Percentiles rank a stretch among this genome's conserved stretches.
phyloP scores from a whole-genome alignment of 768 basidiomycete genomes.

The Rhodotorula diobovata region DNA sequence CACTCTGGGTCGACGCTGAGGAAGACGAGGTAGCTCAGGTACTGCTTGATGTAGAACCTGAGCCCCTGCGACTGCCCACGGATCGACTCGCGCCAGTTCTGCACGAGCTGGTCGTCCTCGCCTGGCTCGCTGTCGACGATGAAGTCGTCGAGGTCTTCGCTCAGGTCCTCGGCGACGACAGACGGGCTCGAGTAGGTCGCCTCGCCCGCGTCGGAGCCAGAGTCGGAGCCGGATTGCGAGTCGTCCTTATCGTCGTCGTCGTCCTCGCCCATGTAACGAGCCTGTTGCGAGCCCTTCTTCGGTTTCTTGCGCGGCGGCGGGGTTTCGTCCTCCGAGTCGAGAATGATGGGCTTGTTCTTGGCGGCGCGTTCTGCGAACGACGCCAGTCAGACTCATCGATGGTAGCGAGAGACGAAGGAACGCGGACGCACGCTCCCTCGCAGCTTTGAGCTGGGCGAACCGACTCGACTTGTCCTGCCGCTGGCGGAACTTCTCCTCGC shows the following conservation, averaged over 20 bases:
- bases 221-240: neutral
- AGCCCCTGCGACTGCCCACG: neutral
- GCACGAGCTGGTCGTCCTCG: neutral
- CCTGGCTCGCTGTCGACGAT: neutral
- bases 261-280: neutral
- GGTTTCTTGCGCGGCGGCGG: neutral
- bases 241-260: too few relatives aligned
- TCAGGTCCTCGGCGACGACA: neutral
- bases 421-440: slow-evolving; percentile 1
- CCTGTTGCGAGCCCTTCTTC: neutral
- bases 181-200: neutral
- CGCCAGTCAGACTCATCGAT: neutral
- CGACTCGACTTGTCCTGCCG: neutral
- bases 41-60: slow-evolving; percentile 15
- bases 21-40: slow-evolving; percentile 24
- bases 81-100: slow-evolving; percentile 1
- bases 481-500: slow-evolving; percentile 1
- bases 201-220: neutral
- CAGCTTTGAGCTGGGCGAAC: slow-evolving; percentile 11
- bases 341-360: neutral
- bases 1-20: slow-evolving; percentile 15
- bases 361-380: neutral
- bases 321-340: slow-evolving; percentile 17
- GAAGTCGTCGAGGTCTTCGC: neutral
- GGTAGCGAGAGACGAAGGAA: neutral